These are phyloP conservation scores for Russula sp. DNA, from an alignment of 768 basidiomycete species.

Conservation along the genomic window DNA sequence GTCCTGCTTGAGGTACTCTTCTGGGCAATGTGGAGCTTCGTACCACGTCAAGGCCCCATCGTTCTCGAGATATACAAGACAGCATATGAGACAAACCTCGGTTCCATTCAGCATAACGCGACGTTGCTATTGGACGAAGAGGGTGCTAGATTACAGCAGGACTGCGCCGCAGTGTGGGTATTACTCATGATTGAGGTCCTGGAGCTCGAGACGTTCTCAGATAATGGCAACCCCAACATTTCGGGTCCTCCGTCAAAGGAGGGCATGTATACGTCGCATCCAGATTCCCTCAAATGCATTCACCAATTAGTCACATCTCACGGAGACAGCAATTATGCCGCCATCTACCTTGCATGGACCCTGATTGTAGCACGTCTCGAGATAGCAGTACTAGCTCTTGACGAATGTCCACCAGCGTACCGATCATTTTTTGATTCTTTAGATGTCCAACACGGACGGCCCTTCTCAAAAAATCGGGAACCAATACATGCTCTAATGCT, in stretches of 20 bases:
- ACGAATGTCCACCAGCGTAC: slow-evolving; percentile 50
- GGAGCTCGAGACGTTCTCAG: slow-evolving; percentile 65
- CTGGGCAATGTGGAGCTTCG: slow-evolving; percentile 78
- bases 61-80: slow-evolving; percentile 58
- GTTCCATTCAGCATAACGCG: slow-evolving; percentile 52
- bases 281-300: slow-evolving; percentile 53
- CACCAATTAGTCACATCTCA: slow-evolving; percentile 60
- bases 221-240: slow-evolving; percentile 44
- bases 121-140: slow-evolving; percentile 70
- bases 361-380: slow-evolving; percentile 67
- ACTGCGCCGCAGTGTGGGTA: slow-evolving; percentile 70
- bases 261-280: slow-evolving; percentile 53
- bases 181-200: slow-evolving; percentile 71
- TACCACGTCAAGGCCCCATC: slow-evolving; percentile 54
- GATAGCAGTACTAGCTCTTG: slow-evolving; percentile 37
- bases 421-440: slow-evolving; percentile 48
- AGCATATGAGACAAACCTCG: slow-evolving; percentile 58
- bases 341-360: slow-evolving; percentile 77
- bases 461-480: slow-evolving; percentile 53
- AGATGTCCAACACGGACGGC: slow-evolving; percentile 33
- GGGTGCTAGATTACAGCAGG: slow-evolving; percentile 54
- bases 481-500: slow-evolving; percentile 51
- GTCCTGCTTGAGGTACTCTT: slow-evolving; percentile 81
- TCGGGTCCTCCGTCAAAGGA: slow-evolving; percentile 41
- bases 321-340: slow-evolving; percentile 54